Base-by-base conservation (phyloP, 257 asterid species). In the Avicennia marina region DNA sequence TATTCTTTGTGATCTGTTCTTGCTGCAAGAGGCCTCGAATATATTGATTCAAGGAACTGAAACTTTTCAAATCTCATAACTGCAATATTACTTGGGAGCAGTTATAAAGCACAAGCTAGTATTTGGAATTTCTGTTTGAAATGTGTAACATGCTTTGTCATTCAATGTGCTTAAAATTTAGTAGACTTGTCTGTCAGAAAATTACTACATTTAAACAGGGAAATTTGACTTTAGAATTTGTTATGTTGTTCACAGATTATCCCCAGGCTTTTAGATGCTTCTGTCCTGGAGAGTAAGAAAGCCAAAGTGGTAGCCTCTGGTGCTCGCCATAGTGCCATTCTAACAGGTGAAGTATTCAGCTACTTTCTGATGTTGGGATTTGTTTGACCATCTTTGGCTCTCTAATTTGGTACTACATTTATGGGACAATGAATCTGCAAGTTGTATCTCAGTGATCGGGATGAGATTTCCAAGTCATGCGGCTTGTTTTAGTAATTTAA, bases 261-360 rank as follows among this genome's bases (percentile, higher is more conserved):
- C 48, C 99, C 99, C 18, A 81, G 95, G 68, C 87, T 93, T 46
- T 74, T 93, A 40, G 97, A 93, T 63, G 86, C 91, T 65, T 81
- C 95, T 0, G 71, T 74, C 65, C 72, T 93, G 79, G 99, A 93
- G 67, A 86, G 82, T 62, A 86, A 69, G 77, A 62, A 82, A 46
- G 95, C 65, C 27, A 86, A 78, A 77, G 46, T 69, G 49, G 95
- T 89, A 44, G 89, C 97, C 4, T 82, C 97, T 44, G 99, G 99
- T 60, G 99, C 99, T 46, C 97, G 99, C 6, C 99, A 93, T 73
- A 86, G 75, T 66, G 91, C 95, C 10, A 73, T 86, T 11, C 64
- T 86, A 45, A 84, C 97, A 68, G 95, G 97, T 89, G 46, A 34
- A 6, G n/a, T n/a, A n/a, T n/a, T n/a, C n/a, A n/a, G n/a, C n/a